These are phyloP conservation scores for Arthrobotrys entomopaga DNA, from an alignment of 2,329 filamentous ascomycete genomes.

Conservation along the genomic window DNA sequence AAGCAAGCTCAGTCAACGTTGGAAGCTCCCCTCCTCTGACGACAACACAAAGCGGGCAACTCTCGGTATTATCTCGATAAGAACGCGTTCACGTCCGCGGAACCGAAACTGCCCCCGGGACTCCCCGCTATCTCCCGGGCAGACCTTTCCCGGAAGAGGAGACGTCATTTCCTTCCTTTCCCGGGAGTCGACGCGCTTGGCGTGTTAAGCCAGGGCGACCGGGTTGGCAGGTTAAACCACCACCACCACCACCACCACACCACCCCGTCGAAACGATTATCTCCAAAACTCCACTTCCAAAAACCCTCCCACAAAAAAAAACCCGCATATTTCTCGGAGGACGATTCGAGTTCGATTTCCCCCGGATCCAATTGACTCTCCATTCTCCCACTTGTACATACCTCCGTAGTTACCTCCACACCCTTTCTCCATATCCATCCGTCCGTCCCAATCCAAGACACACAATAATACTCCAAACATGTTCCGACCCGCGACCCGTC, in stretches of 20 bases:
- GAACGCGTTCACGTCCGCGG: too few species aligned
- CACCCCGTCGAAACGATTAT: constrained; percentile 18
- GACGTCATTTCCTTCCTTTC: constrained; percentile 1
- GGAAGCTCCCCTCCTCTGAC: neutral
- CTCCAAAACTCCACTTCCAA: constrained; percentile 35
- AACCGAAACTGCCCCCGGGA: neutral
- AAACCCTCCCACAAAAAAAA: constrained; percentile 4
- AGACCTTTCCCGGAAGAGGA: neutral
- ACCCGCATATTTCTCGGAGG: neutral
- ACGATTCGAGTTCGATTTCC: neutral
- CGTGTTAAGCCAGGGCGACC: neutral
- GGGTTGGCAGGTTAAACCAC: neutral
- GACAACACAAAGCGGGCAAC: too few species aligned
- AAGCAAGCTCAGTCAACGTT: neutral
- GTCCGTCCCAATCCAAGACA: neutral
- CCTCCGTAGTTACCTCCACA: too few species aligned
- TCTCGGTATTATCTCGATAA: too few species aligned
- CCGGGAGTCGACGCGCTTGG: constrained; percentile 14
- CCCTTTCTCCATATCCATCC: neutral
- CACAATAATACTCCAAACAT: constrained; percentile 7
- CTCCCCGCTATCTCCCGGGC: neutral
- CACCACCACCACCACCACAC: neutral
- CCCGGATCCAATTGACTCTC: neutral
- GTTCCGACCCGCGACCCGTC: constrained; percentile 49
- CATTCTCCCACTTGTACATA: too few species aligned